phyloP scores from a whole-genome alignment of 805 yeast genomes.

The Saccharomycopsis vini region DNA sequence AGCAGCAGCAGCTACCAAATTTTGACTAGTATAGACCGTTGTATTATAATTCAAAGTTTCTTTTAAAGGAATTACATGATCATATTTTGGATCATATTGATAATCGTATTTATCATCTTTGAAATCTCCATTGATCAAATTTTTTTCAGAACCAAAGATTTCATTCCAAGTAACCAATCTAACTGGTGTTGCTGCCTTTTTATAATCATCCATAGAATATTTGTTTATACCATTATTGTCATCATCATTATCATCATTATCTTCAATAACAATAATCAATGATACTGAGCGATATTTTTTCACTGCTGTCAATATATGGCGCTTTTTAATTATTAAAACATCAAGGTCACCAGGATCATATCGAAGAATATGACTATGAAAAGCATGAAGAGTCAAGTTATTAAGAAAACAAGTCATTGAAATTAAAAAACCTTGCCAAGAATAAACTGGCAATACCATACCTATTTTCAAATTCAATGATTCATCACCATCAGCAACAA shows the following conservation, averaged over 20 bases:
- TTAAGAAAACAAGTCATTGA: constrained; percentile 17
- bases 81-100: constrained; percentile 6
- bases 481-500: neutral
- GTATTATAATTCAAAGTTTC: constrained; percentile 19
- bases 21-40: constrained; percentile 13
- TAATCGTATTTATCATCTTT: constrained; percentile 6
- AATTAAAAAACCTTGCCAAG: constrained; percentile 7
- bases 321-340: constrained; percentile 5
- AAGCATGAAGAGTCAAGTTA: constrained; percentile 13
- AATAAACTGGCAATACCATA: constrained; percentile 10
- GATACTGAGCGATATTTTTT: constrained; percentile 1
- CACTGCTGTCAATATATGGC: constrained; percentile 7
- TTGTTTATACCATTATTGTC: too few relatives aligned
- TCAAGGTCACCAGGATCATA: constrained; percentile 4
- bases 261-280: constrained; percentile 8
- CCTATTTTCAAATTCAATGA: constrained; percentile 3
- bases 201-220: neutral
- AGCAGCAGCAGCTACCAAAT: constrained; percentile 15
- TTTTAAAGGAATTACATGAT: constrained; percentile 12
- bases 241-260: neutral
- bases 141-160: neutral
- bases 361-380: constrained; percentile 8
- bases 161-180: constrained; percentile 11
- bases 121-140: neutral
- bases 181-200: neutral